Base-by-base conservation (phyloP, 169 alveolate species). In the Haemoproteus tartakovskyi region DNA sequence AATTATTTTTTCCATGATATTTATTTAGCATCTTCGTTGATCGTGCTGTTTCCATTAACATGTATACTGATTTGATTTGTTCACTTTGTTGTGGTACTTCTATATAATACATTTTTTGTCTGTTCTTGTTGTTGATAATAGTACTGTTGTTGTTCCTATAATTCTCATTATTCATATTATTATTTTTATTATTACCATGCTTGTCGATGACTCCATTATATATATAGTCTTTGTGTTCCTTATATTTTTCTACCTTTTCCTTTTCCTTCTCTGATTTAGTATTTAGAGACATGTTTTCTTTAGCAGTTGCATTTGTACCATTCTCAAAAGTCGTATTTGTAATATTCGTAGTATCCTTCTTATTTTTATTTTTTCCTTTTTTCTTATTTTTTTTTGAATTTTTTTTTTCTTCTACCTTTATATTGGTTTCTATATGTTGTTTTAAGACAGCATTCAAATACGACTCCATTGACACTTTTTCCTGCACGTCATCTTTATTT, bases 11-110 rank as follows among this genome's bases (percentile, higher is more conserved):
- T 19, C 54, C 21, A 8, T 18, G 18, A 74, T 57, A 74, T 38
- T 74, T 74, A 38, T 50, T 56, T 48, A 74, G 26, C 9, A 37
- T 57, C 33, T 46, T 74, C 21, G 84, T 56, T n/a, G 78, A 45
- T 29, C 46, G 43, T n/a, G 84, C 84, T 51, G 61, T 59, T 45
- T 74, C 84, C 2, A 78, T 57, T 46, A 74, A 24, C 84, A 74
- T 74, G 29, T 74, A 74, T 21, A 74, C 59, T 1, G 84, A 74
- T 74, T 74, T 74, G 1, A 74, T 74, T 19, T 74, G 16, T 38
- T 57, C 84, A n/a, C n/a, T n/a, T n/a, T n/a, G n/a, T n/a, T n/a
- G n/a, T n/a, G n/a, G n/a, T n/a, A n/a, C n/a, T n/a, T n/a, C n/a
- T n/a, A n/a, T n/a, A n/a, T n/a, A n/a, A n/a, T n/a, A n/a, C n/a